Base-by-base conservation (phyloP, 139 green algal genomes). In the Trebouxia sp. region DNA sequence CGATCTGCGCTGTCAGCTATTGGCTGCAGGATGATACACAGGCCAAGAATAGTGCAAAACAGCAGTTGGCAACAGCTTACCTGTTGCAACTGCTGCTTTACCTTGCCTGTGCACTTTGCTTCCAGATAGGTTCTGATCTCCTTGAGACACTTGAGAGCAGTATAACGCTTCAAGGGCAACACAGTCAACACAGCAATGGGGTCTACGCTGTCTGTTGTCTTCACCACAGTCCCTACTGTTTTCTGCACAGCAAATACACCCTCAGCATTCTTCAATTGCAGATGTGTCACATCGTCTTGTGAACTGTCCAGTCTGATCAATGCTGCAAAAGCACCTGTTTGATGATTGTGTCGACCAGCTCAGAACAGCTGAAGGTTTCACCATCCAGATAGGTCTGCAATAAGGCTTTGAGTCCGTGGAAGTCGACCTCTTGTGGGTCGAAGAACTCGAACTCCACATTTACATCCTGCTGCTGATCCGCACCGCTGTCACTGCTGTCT, bases 361-460 rank as follows among this genome's bases (percentile, higher is more conserved):
- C 88, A 6, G 86, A 89, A 72, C 81, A 85, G 69, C 91, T 87
- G 76, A 88, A 98, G 50, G 84, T 48, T 41, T 85, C 70, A 0
- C 90, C 94, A 79, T 97, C 93, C 43, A 98, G 85, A 76, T 93
- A 97, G 8, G 55, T 89, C 37, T 82, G 65, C 78, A 98, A 82
- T 76, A 98, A 84, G 1, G 88, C 88, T 51, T 92, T 94, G 14
- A 98, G 79, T 28, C 94, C 94, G 17, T 94, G 93, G 66, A 95
- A 98, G 86, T 98, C 94, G 0, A 82, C 80, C n/a, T 96, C 92
- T 53, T 89, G 82, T 0, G 94, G 94, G 28, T 94, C 89, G 56
- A 92, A 96, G 69, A 98, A 98, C 55, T 96, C 88, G 76, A 98
- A 96, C 45, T 97, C 84, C 0, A 98, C 89, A 30, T 94, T 80